These are phyloP conservation scores for Cardamine occulta DNA, from an alignment of 345 rosid species.

Conservation along the genomic window DNA sequence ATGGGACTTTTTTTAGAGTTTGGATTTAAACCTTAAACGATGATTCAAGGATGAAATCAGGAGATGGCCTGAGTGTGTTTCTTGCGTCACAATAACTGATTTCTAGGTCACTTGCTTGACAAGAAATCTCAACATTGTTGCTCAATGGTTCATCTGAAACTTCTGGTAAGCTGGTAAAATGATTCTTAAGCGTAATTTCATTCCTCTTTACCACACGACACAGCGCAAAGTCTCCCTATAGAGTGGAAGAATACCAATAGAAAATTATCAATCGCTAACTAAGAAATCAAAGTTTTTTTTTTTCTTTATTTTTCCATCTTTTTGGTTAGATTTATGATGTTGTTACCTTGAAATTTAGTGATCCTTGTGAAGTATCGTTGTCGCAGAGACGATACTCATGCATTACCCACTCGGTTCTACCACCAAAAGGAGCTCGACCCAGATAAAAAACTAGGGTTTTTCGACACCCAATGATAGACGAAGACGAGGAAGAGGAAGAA, in stretches of 20 bases:
- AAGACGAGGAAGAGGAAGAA: constrained; percentile 39
- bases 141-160: constrained; percentile 50
- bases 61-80: constrained; percentile 58
- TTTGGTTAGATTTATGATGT: not conserved
- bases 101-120: constrained; percentile 51
- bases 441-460: constrained; percentile 85
- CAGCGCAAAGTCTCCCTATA: constrained; percentile 79
- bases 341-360: constrained; percentile 60
- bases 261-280: not conserved
- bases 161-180: constrained; percentile 46
- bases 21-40: constrained; percentile 62
- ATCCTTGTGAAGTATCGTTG: constrained; percentile 51
- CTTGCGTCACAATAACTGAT: constrained; percentile 50
- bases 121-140: constrained; percentile 46
- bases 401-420: constrained; percentile 81
- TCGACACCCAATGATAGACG: constrained; percentile 54
- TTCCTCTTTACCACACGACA: constrained; percentile 77
- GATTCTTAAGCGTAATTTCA: constrained; percentile 53
- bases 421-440: constrained; percentile 83
- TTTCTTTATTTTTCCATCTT: not conserved
- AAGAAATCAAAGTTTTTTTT: not conserved
- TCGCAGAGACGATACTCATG: constrained; percentile 84
- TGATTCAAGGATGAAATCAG: constrained; percentile 70
- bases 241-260: not conserved
- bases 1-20: not conserved